Evolutionary conservation across 2,329 filamentous ascomycete genomes (phyloP).

Genomic region (Cladosporium sp.): DNA sequence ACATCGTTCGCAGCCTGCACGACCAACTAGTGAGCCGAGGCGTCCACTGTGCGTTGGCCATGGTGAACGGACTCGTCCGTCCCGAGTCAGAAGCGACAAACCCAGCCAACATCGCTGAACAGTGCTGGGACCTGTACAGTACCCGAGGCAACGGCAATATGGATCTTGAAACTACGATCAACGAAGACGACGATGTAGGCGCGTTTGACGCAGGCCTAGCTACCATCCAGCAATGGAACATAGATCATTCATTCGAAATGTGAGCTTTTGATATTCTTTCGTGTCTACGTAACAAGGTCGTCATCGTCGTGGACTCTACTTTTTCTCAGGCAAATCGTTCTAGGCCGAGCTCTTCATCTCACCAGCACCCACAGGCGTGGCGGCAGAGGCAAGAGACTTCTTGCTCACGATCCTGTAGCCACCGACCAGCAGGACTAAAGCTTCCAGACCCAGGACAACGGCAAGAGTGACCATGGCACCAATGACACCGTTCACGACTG

Average conservation of each 20-base stretch:
- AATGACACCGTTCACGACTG: conserved; percentile 75
- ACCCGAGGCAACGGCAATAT: neutral
- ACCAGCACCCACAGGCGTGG: neutral
- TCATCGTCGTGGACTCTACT: neutral
- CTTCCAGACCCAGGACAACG: conserved; percentile 56
- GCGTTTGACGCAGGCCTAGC: neutral
- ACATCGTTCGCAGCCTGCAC: conserved; percentile 42
- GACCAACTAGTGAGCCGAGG: conserved; percentile 36
- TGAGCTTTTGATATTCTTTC: neutral
- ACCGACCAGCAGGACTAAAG: conserved; percentile 50
- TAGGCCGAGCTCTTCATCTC: conserved; percentile 9
- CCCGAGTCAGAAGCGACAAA: conserved; percentile 38
- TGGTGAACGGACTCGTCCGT: conserved; percentile 40
- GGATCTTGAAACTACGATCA: neutral
- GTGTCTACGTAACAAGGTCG: neutral
- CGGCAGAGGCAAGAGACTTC: conserved; percentile 35
- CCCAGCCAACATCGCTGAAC: conserved; percentile 41
- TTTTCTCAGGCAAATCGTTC: neutral
- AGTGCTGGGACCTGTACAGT: conserved; percentile 41
- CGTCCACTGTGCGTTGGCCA: conserved; percentile 45
- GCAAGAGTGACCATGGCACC: conserved; percentile 65
- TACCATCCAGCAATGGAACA: neutral
- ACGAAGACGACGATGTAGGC: neutral
- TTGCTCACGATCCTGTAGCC: conserved; percentile 58
- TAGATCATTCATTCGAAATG: neutral